Base-by-base conservation (phyloP, 75 land plant genomes). In the Pseudotsuga menziesii region DNA sequence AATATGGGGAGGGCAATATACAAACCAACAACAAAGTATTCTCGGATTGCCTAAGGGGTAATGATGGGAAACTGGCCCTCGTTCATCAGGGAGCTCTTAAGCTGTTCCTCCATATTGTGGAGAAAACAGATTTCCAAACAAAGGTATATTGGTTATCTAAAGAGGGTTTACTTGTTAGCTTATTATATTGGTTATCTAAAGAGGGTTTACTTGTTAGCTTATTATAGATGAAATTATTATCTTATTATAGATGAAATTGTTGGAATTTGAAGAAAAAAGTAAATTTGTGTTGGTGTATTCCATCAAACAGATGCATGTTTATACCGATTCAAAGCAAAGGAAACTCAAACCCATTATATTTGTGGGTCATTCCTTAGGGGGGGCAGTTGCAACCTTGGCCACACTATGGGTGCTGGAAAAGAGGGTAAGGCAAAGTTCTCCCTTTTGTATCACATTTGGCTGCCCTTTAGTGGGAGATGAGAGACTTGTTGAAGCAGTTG, bases 381-480 rank as follows among this genome's bases (percentile, higher is more conserved):
- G 22, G 35, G 39, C 71, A 35, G 71, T 66, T 6, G 71, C 71
- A 66, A 36, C 71, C 22, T 5, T 66, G 71, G 71, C 71, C 7
- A 66, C 44, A 5, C 6, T 66, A 20, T 66, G 71, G 71, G 15
- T 66, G 3, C 71, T 66, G 22, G 71, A 36, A 36, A 36, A 66
- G 22, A 36, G 48, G 22, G 3, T 15, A 0, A 66, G 48, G 36
- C 9, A 27, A 3, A 20, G 4, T 5, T n/a, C 41, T 13, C 80
- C 86, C 15, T 36, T 39, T 13, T 91, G 94, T 56, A 35, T 91
- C 4, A 89, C 94, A 5, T 91, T 91, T 77, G 94, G 94, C 14
- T 81, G 82, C 12, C 91, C 91, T 16, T 87, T 91, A 15, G 75
- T 91, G 0, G 91, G 91, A 29, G 83, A 89, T 61, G 29, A 25